Base-by-base conservation (phyloP, 495 filamentous ascomycete genomes). In the Lophiostoma macrostomum region DNA sequence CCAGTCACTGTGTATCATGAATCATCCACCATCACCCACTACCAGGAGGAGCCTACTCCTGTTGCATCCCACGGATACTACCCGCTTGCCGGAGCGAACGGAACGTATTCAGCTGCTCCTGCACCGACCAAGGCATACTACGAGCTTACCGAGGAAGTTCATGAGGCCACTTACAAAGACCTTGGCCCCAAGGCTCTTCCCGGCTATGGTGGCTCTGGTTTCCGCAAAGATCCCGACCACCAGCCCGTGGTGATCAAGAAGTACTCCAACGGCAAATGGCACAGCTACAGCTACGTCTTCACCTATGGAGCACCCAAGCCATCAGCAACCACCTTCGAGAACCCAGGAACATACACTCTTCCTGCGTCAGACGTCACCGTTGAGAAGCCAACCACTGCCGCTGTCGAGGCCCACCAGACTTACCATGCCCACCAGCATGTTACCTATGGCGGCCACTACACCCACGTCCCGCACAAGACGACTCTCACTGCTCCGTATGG, bases 151-250 rank as follows among this genome's bases (percentile, higher is more conserved):
- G 54, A 58, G 40, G 44, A 51, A 32, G 20, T 44, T 24, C 14
- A 40, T 18, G 38, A 48, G 16, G 50, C 30, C 3, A 27, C 36
- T 0, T 59, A 53, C 50, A 34, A 51, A 22, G 10, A 59, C 27
- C 48, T 53, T 18, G 56, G 56, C 20, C 48, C 48, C 0, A 27
- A 37, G 11, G 56, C 56, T 34, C 41, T 59, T 22, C 56, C 56
- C 11, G 40, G 35, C 27, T 49, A 59, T 31, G 10, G 10, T 18
- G 56, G 56, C 25, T 35, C 41, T 28, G 30, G 31, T 5, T 35
- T 47, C 13, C 43, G 29, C 14, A 14, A 35, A 0, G 19, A 53
- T 1, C 28, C 31, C 10, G 31, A 39, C 24, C 23, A 53, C 25
- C 56, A 59, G 56, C 34, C 32, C 19, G 41, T 40, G 3, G 5